These are phyloP conservation scores for Lasiosphaeria hispida DNA, from an alignment of 495 filamentous ascomycete genomes.

Conservation along the genomic window DNA sequence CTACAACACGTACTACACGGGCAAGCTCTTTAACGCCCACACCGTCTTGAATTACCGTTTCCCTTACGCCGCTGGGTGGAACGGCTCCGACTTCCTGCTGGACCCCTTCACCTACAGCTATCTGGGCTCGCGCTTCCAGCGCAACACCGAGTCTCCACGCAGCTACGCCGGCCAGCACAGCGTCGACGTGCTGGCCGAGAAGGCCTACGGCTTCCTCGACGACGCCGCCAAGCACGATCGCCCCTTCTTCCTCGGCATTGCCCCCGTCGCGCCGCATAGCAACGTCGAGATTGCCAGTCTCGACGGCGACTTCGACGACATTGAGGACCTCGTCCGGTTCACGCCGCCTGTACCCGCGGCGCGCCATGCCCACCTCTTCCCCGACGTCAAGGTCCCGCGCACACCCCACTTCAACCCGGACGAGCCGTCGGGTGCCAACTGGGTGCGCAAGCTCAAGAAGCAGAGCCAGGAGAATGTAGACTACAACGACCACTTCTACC, in stretches of 20 bases:
- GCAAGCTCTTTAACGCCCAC: constrained; percentile 70
- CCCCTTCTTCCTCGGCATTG: constrained; percentile 68
- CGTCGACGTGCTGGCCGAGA: constrained; percentile 60
- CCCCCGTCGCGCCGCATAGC: constrained; percentile 65
- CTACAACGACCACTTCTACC: constrained; percentile 68
- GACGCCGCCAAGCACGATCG: constrained; percentile 47
- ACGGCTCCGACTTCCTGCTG: constrained; percentile 62
- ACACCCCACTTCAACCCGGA: constrained; percentile 56
- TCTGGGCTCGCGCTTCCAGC: constrained; percentile 63
- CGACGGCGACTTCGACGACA: constrained; percentile 11
- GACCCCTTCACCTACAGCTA: constrained; percentile 74
- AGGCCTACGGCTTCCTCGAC: constrained; percentile 62
- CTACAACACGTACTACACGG: constrained; percentile 72
- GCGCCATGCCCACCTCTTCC: constrained; percentile 50
- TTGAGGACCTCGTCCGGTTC: constrained; percentile 33
- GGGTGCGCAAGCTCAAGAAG: constrained; percentile 54
- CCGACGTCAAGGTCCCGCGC: constrained; percentile 47
- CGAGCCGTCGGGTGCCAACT: constrained; percentile 56
- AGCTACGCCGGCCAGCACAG: constrained; percentile 58
- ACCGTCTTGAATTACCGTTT: constrained; percentile 56
- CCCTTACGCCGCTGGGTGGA: constrained; percentile 58
- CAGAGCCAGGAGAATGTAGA: constrained; percentile 56
- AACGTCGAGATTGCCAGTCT: constrained; percentile 38
- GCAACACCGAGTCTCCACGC: constrained; percentile 57
- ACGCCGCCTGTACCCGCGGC: constrained; percentile 50